A percentile compares a stretch with the other conserved stretches of the same genome.
Evolutionary conservation across 352 stramenopile genomes (phyloP).

Genomic region (Pythium phragmitis): DNA sequence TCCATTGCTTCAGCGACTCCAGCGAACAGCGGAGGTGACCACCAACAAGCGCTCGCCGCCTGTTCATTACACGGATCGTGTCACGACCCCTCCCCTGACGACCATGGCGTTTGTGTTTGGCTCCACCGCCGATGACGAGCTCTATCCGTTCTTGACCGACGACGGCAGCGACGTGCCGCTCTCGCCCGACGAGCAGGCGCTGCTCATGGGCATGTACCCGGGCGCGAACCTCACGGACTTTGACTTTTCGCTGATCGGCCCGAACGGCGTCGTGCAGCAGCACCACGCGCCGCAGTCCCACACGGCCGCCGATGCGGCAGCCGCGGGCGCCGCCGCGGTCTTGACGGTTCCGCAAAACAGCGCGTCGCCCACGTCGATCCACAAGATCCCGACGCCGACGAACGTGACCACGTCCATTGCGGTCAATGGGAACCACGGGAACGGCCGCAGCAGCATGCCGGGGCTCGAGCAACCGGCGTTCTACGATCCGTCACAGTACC

Average conservation of each 20-base stretch:
- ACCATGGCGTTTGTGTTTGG: conserved; percentile 52
- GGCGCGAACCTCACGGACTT: conserved; percentile 54
- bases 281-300: conserved; percentile 27
- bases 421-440: conserved; percentile 3
- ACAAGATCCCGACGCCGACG: not conserved
- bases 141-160: conserved; percentile 57
- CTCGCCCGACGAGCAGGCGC: conserved; percentile 48
- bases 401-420: conserved; percentile 18
- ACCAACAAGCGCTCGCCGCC: too few relatives aligned
- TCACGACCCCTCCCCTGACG: not conserved
- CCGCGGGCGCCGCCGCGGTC: conserved; percentile 6
- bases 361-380: not conserved
- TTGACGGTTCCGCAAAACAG: not conserved
- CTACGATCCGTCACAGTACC: conserved; percentile 24
- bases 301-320: conserved; percentile 8
- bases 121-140: conserved; percentile 48
- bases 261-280: conserved; percentile 42
- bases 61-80: too few relatives aligned
- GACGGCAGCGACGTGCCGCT: conserved; percentile 31
- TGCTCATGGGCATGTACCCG: conserved; percentile 62
- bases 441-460: conserved; percentile 34
- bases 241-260: conserved; percentile 52
- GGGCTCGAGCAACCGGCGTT: conserved; percentile 30
- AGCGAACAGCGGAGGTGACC: too few relatives aligned
- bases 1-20: too few relatives aligned